phyloP scores from a whole-genome alignment of 148 eudicot species.

The Diospyros kaki region DNA sequence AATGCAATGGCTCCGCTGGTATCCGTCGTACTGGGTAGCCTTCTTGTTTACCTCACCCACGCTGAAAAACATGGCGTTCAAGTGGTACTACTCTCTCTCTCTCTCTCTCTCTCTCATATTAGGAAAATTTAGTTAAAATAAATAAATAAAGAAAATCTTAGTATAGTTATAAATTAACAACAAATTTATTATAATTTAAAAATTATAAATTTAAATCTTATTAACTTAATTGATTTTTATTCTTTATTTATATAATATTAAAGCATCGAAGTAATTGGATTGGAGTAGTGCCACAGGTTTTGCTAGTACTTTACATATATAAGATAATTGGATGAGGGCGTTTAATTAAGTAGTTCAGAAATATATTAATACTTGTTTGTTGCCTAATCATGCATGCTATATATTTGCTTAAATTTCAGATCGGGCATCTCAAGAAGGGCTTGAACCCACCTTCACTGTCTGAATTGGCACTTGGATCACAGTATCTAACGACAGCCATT shows the following conservation, averaged over 20 bases:
- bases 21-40: constrained; percentile 55
- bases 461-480: constrained; percentile 40
- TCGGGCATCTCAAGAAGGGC: constrained; percentile 60
- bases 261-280: no score
- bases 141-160: no score
- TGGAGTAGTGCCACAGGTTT: no score
- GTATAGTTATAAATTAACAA: no score
- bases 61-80: constrained; percentile 63
- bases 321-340: no score
- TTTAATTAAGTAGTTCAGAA: neutral
- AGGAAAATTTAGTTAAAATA: no score
- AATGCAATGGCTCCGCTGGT: constrained; percentile 67
- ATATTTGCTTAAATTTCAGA: constrained; percentile 19
- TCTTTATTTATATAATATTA: no score
- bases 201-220: no score
- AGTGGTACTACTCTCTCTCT: constrained; percentile 33
- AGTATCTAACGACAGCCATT: constrained; percentile 32
- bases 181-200: no score
- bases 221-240: no score
- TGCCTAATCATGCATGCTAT: no score
- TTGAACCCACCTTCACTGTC: constrained; percentile 50
- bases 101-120: neutral
- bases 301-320: no score
- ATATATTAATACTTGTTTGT: neutral
- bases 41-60: constrained; percentile 59